Evolutionary conservation across 1,284 basidiomycete genomes (phyloP).

Genomic region (Papiliotrema nemorosa): DNA sequence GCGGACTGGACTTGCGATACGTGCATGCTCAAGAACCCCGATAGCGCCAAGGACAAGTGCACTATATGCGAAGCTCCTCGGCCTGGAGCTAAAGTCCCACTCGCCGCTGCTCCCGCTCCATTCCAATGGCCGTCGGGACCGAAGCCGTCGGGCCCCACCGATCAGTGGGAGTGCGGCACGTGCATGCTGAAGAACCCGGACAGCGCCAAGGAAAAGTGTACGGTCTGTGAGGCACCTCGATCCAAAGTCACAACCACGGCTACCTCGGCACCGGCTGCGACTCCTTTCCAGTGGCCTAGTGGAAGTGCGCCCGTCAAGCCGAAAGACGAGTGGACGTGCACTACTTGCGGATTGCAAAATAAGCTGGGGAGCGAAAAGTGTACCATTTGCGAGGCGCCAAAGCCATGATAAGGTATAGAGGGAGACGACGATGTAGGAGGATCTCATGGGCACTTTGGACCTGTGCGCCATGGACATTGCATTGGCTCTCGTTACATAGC

Average conservation of each 20-base stretch:
- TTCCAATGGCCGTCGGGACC: no score
- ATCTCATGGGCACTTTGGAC: no score
- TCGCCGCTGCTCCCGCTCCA: slow-evolving; percentile 1
- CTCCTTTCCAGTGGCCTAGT: neutral
- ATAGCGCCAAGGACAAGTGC: slow-evolving; percentile 52
- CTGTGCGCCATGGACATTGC: no score
- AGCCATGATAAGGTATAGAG: no score
- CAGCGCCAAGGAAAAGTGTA: slow-evolving; percentile 53
- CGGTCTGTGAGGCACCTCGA: slow-evolving; percentile 53
- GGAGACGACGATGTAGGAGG: no score
- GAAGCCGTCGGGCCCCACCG: slow-evolving; percentile 49
- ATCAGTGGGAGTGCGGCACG: slow-evolving; percentile 12
- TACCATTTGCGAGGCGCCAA: no score
- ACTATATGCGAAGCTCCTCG: slow-evolving; percentile 53
- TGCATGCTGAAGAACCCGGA: slow-evolving; percentile 54
- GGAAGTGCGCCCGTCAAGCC: neutral
- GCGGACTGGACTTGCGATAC: slow-evolving; percentile 46
- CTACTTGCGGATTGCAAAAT: no score
- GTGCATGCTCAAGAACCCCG: slow-evolving; percentile 53
- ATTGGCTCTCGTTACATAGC: no score
- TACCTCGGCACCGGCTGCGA: neutral
- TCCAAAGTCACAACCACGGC: slow-evolving; percentile 11
- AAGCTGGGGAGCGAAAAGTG: no score
- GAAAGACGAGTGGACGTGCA: slow-evolving; percentile 53
- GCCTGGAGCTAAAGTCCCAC: slow-evolving; percentile 15